phyloP scores from a whole-genome alignment of 2,329 filamentous ascomycete species.

The Arachnopeziza araneosa region DNA sequence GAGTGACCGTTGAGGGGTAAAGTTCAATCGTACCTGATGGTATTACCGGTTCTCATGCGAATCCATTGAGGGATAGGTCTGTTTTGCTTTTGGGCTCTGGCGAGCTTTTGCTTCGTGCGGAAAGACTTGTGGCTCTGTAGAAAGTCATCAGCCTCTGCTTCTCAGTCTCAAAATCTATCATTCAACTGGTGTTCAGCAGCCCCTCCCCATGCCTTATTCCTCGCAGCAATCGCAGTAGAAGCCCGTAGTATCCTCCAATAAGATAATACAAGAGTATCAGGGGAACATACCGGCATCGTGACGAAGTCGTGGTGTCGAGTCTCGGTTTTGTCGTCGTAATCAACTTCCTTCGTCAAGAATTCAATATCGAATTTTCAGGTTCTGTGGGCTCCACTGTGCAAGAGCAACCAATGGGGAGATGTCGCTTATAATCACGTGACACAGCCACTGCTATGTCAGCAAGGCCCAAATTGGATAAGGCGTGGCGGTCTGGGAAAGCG shows the following conservation, averaged over 20 bases:
- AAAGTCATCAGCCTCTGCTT: conserved; percentile 14
- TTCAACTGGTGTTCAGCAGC: not conserved
- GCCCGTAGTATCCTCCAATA: not conserved
- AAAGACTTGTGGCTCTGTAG: conserved; percentile 97
- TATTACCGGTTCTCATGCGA: conserved; percentile 95
- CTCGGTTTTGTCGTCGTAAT: not conserved
- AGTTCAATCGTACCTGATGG: conserved; percentile 74
- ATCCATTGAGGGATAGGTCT: conserved; percentile 99
- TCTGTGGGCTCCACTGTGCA: conserved; percentile 1
- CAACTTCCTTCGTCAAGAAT: not conserved
- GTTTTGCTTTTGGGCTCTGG: conserved; percentile 99
- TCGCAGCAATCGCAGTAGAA: not conserved
- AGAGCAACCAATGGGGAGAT: not conserved
- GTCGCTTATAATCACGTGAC: not conserved
- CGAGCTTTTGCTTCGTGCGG: conserved; percentile 99
- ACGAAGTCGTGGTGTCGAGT: conserved; percentile 34
- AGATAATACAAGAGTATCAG: not conserved
- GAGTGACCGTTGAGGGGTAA: not conserved
- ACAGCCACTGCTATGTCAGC: not conserved
- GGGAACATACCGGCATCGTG: conserved; percentile 48
- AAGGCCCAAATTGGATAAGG: not conserved
- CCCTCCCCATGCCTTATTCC: not conserved
- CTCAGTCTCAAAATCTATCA: not conserved
- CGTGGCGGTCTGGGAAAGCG: not conserved
- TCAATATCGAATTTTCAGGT: not conserved